Evolutionary conservation across 192 early-diverging fungal genomes (phyloP).

Genomic region (Gryganskiella cystojenkinii): DNA sequence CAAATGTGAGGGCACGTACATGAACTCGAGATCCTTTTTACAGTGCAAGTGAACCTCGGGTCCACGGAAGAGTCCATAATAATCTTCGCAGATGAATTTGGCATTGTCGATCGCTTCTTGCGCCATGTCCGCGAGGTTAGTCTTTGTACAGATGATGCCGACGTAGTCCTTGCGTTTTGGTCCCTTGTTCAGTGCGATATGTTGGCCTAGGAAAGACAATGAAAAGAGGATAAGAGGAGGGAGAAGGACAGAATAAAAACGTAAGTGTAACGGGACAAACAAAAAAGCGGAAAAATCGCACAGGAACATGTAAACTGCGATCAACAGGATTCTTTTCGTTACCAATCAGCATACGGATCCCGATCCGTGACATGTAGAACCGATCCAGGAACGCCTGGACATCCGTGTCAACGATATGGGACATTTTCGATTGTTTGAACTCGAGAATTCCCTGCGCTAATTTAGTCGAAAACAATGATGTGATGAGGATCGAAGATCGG

Average conservation of each 20-base stretch:
- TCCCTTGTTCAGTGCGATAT: conserved; percentile 75
- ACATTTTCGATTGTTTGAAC: conserved; percentile 75
- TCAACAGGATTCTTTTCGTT: conserved; percentile 52
- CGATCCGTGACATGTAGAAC: conserved; percentile 98
- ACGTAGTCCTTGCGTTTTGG: conserved; percentile 81
- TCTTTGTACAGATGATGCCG: conserved; percentile 94
- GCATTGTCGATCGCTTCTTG: conserved; percentile 93
- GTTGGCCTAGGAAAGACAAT: conserved; percentile 65
- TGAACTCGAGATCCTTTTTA: conserved; percentile 86
- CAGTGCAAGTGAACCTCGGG: conserved; percentile 84
- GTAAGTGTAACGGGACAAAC: background rate
- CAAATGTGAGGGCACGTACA: conserved; percentile 96
- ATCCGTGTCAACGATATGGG: conserved; percentile 70
- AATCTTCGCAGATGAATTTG: conserved; percentile 89
- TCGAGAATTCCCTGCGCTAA: conserved; percentile 93
- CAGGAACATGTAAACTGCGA: background rate
- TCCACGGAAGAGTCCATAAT: conserved; percentile 85
- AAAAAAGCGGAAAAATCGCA: background rate
- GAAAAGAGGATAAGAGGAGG: background rate
- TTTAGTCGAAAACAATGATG: background rate
- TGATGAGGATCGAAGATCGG: background rate
- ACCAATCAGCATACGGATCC: conserved; percentile 98
- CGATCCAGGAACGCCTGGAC: conserved; percentile 93
- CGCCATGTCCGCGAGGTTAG: conserved; percentile 82
- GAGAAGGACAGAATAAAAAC: background rate